These are phyloP conservation scores for Gamsiella multidivaricata DNA, from an alignment of 192 early-diverging fungal species.

Conservation along the genomic window DNA sequence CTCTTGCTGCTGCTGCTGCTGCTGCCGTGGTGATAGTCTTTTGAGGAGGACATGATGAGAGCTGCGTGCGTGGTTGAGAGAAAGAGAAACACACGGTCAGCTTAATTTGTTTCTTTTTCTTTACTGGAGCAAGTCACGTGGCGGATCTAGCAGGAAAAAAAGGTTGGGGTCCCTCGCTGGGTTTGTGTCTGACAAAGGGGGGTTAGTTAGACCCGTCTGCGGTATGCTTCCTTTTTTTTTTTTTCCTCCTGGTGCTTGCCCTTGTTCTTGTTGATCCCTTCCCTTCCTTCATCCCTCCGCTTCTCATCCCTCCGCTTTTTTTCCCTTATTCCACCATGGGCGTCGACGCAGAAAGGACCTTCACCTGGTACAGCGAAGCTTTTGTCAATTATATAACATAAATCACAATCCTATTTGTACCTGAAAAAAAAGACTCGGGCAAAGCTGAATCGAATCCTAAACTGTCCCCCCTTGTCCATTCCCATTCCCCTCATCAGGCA, in stretches of 20 bases:
- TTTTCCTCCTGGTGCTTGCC: not conserved
- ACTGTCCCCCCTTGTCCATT: not conserved
- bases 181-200: not conserved
- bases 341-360: slow-evolving; percentile 9
- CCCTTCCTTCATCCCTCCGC: not conserved
- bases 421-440: not conserved
- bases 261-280: not conserved
- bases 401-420: not conserved
- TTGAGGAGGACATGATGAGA: too few relatives aligned
- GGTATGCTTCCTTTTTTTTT: not conserved
- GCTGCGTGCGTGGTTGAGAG: too few relatives aligned
- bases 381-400: not conserved
- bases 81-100: too few relatives aligned
- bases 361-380: slow-evolving; percentile 8
- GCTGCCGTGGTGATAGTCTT: not conserved
- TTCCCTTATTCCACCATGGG: slow-evolving; percentile 5
- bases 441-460: slow-evolving; percentile 1
- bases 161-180: slow-evolving; percentile 3
- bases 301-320: slow-evolving; percentile 1
- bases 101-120: too few relatives aligned
- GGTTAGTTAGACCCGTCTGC: not conserved
- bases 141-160: not conserved
- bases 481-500: slow-evolving; percentile 28
- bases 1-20: slow-evolving; percentile 24
- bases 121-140: slow-evolving; percentile 4